Evolutionary conservation across 768 basidiomycete genomes (phyloP), one percentile per base, ranked within the genome.

Genomic region (Exsudoporus frostii): DNA sequence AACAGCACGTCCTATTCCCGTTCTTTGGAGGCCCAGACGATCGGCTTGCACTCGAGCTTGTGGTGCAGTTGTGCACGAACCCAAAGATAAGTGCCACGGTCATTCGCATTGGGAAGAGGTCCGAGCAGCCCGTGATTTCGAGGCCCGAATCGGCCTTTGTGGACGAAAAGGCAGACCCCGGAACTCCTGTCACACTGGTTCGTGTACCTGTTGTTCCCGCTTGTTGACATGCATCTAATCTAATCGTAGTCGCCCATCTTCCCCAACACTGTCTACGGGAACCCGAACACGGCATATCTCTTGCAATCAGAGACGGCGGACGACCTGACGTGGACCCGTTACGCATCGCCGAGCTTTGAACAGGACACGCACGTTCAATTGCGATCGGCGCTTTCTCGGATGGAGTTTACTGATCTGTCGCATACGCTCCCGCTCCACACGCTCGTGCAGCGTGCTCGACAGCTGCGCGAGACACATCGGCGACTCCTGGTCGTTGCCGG

Each of bases 11-110:
- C 27, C 83, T 95, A 67, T 65, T 94, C 38, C 90, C 95, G 0
- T 98, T 96, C 82, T 89, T 92, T 66, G 96, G 96, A 34, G 96
- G 96, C 0, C 85, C 92, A 0, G 96, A 99, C 66, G 96, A 98
- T 66, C 83, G 97, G 1, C 76, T 92, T 20, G 91, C 92, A 0
- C 73, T 98, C 25, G 73, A 79, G 29, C 83, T 98, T 62, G 81
- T 92, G 5, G 82, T 90, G 32, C 95, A 98, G 67, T 64, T 89
- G 27, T 89, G 93, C 51, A 69, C 71, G 30, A 85, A 87, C 55
- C 66, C 79, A 0, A 71, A 68, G 33, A 78, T 91, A 0, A 80
- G 70, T 5, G 97, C 91, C 1, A 92, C 89, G 0, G 82, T 92
- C 0, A 72, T 96, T 2, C 75, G 85, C 45, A 73, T 96, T 30